Percentiles rank a stretch among this genome's conserved stretches.
These are phyloP conservation scores for Rhizopus microsporus DNA, from an alignment of 371 early-diverging fungal species.

Conservation along the genomic window DNA sequence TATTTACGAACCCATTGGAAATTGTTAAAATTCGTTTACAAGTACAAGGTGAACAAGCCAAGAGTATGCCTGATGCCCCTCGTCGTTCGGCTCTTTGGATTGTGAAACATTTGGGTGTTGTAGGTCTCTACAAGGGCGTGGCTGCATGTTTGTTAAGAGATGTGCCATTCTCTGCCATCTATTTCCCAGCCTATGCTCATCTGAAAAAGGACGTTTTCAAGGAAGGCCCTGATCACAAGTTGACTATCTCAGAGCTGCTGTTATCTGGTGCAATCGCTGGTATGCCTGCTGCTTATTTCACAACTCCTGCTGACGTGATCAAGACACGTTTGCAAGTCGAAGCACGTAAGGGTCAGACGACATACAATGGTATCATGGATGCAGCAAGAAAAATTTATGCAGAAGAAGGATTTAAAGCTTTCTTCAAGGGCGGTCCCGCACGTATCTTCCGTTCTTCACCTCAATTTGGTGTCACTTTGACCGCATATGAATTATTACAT, in stretches of 20 bases:
- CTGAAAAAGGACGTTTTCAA: constrained; percentile 84
- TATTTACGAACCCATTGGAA: constrained; percentile 94
- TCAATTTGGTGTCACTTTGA: constrained; percentile 95
- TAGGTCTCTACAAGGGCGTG: constrained; percentile 95
- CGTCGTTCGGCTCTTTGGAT: constrained; percentile 85
- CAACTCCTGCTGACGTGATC: constrained; percentile 98
- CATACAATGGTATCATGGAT: constrained; percentile 85
- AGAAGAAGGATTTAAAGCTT: constrained; percentile 93
- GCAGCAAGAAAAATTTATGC: constrained; percentile 84
- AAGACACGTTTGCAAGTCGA: constrained; percentile 97
- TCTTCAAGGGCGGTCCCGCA: constrained; percentile 95
- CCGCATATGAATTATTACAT: constrained; percentile 91
- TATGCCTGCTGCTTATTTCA: constrained; percentile 96
- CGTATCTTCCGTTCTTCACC: constrained; percentile 88
- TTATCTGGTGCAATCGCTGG: constrained; percentile 94
- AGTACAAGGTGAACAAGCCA: constrained; percentile 80
- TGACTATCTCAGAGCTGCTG: constrained; percentile 77
- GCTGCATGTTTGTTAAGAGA: constrained; percentile 94
- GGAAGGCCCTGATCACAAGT: constrained; percentile 79
- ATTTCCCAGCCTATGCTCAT: constrained; percentile 95
- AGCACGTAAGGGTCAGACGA: constrained; percentile 85
- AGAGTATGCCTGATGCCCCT: constrained; percentile 51
- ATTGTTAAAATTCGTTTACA: constrained; percentile 98
- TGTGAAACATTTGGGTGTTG: constrained; percentile 88
- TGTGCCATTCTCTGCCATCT: constrained; percentile 96